phyloP scores from a whole-genome alignment of 78 protist species.

The Chrysochromulina tobinii region DNA sequence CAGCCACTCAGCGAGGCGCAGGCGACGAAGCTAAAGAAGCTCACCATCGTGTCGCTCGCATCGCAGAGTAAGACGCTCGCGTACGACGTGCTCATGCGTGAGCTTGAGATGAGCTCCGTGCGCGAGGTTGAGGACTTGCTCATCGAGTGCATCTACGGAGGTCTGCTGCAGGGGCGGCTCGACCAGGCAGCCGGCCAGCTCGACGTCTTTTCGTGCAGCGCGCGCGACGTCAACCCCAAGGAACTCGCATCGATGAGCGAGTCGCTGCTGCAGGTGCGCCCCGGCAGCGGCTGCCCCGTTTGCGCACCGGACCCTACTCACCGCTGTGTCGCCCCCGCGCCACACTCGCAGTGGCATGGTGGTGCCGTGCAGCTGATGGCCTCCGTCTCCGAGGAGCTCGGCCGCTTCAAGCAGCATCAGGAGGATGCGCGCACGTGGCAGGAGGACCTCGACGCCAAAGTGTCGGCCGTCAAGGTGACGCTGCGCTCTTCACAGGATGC shows the following conservation, averaged over 20 bases:
- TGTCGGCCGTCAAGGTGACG: background rate
- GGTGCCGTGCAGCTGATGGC: background rate
- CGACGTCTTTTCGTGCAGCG: background rate
- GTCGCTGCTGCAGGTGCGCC: background rate
- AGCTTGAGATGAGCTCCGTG: background rate
- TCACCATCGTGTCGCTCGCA: background rate
- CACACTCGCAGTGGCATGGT: background rate
- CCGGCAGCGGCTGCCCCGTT: too few species aligned
- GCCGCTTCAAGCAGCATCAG: background rate
- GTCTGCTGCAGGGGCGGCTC: constrained; percentile 10
- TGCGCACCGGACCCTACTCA: too few species aligned
- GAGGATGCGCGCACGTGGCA: background rate
- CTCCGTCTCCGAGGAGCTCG: background rate
- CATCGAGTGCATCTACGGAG: constrained; percentile 28
- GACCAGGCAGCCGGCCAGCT: constrained; percentile 8
- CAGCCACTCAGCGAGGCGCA: background rate
- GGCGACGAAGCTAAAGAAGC: constrained; percentile 4
- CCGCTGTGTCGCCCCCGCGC: too few species aligned
- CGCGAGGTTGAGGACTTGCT: constrained; percentile 37
- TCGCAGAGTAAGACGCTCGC: background rate
- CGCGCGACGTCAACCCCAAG: constrained; percentile 24
- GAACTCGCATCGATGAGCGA: background rate
- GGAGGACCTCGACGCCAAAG: background rate
- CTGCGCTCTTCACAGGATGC: background rate
- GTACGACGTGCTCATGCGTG: background rate